Percentiles rank a stretch among this genome's conserved stretches.
phyloP scores from a whole-genome alignment of 352 stramenopile species.

The Phytopythium sindhum region DNA sequence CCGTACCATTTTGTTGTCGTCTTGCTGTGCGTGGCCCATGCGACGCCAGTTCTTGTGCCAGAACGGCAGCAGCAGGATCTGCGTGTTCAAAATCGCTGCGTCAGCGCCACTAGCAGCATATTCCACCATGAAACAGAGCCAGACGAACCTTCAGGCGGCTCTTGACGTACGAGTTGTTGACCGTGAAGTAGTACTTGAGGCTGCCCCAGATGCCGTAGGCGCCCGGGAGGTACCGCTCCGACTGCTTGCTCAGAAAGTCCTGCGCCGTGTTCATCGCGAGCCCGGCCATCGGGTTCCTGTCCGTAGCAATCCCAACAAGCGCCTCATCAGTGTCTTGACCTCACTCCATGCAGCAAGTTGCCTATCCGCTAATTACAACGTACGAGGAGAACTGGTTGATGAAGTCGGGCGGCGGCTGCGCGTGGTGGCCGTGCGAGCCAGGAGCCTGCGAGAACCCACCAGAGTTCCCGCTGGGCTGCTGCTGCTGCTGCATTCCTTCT shows the following conservation, averaged over 20 bases:
- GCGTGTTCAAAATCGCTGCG: background rate
- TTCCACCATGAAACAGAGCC: background rate
- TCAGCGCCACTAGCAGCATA: background rate
- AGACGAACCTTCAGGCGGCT: conserved; percentile 71
- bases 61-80: conserved; percentile 87
- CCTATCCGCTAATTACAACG: conserved; percentile 1
- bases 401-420: conserved; percentile 46
- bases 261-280: conserved; percentile 83
- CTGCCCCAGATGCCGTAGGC: conserved; percentile 77
- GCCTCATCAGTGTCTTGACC: background rate
- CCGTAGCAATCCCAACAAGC: background rate
- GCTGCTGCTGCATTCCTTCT: conserved; percentile 13
- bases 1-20: conserved; percentile 56
- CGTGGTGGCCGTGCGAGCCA: conserved; percentile 12
- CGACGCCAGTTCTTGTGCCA: conserved; percentile 85
- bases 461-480: conserved; percentile 25
- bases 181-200: conserved; percentile 89
- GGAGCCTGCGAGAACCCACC: conserved; percentile 15
- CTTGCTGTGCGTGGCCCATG: conserved; percentile 54
- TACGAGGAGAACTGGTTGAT: conserved; percentile 77
- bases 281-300: conserved; percentile 82
- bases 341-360: background rate
- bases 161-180: conserved; percentile 89
- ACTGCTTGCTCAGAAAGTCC: conserved; percentile 82
- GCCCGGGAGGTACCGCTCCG: conserved; percentile 72